A percentile compares a stretch with the other conserved stretches of the same genome.
phyloP scores from a whole-genome alignment of 352 stramenopile species.

The Pythium aquatile region DNA sequence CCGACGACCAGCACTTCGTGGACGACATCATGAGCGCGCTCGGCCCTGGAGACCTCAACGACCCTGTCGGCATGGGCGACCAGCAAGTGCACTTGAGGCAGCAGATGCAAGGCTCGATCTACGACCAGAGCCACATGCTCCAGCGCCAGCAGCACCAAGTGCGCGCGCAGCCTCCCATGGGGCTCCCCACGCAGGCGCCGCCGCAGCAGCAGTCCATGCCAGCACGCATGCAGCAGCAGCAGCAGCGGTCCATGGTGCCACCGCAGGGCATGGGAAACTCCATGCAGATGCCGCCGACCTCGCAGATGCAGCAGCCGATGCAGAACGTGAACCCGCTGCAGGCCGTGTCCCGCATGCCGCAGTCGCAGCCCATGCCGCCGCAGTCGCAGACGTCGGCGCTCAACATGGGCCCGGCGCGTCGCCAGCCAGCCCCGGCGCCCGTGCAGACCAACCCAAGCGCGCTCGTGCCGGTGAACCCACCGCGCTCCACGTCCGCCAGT shows the following conservation, averaged over 20 bases:
- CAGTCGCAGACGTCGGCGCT: conserved; percentile 24
- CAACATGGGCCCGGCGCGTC: conserved; percentile 17
- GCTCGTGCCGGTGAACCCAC: conserved; percentile 38
- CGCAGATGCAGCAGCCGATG: conserved; percentile 21
- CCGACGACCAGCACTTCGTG: conserved; percentile 67
- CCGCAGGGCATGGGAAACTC: conserved; percentile 28
- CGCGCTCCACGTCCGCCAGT: conserved; percentile 15
- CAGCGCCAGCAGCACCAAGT: conserved; percentile 32
- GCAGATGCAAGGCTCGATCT: conserved; percentile 54
- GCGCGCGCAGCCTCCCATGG: conserved; percentile 15
- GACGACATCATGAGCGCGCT: conserved; percentile 69
- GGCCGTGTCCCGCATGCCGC: conserved; percentile 25
- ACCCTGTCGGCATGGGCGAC: conserved; percentile 39
- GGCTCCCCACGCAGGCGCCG: conserved; percentile 27
- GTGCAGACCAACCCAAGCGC: conserved; percentile 15
- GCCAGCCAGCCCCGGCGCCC: conserved; percentile 2
- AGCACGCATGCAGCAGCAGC: conserved; percentile 7
- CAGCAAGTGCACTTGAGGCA: conserved; percentile 42
- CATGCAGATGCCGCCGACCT: conserved; percentile 22
- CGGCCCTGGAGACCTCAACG: conserved; percentile 47
- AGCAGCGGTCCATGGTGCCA: conserved; percentile 19
- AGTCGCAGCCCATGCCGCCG: conserved; percentile 26
- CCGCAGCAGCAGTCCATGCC: conserved; percentile 17
- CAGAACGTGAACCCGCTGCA: conserved; percentile 22
- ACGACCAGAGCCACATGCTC: conserved; percentile 47